Conservation (phyloP, 2,329 filamentous ascomycete species). For the Colletotrichum paranaense region DNA sequence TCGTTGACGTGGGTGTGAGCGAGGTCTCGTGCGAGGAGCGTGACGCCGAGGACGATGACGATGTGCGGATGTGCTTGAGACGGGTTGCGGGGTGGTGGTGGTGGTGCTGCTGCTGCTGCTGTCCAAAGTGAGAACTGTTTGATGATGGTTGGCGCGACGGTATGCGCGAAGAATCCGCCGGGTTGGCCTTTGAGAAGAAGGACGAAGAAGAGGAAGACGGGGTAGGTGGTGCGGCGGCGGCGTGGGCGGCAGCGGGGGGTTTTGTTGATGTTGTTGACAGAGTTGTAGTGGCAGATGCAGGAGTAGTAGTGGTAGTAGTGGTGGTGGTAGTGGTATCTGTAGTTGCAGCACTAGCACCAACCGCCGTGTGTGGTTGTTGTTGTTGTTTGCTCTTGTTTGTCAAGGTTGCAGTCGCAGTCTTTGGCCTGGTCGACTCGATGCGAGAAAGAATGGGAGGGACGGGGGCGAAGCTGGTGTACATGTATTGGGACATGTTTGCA, state of each 20-base stretch:
- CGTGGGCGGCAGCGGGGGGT: constrained; percentile 38
- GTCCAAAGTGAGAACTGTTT: background rate
- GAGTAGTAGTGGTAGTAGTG: background rate
- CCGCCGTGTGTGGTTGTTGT: background rate
- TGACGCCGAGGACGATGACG: constrained; percentile 44
- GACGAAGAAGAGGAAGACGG: constrained; percentile 27
- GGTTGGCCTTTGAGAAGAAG: constrained; percentile 17
- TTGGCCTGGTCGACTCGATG: constrained; percentile 20
- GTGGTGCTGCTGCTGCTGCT: background rate
- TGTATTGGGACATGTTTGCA: constrained; percentile 37
- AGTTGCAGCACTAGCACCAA: background rate
- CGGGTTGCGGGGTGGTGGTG: constrained; percentile 14
- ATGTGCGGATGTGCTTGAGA: constrained; percentile 44
- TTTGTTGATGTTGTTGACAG: constrained; percentile 9
- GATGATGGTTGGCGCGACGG: constrained; percentile 5
- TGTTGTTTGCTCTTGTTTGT: background rate
- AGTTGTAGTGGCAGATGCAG: background rate
- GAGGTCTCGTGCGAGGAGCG: constrained; percentile 39
- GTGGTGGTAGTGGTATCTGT: background rate
- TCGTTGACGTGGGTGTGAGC: constrained; percentile 26
- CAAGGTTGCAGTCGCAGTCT: constrained; percentile 10
- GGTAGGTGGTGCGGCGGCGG: constrained; percentile 43
- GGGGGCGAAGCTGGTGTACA: constrained; percentile 36
- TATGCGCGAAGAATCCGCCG: constrained; percentile 16
- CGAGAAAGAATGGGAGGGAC: constrained; percentile 34